A percentile compares a stretch with the other conserved stretches of the same genome.
phyloP scores from a whole-genome alignment of 164 flowering plant species.

The Protea cynaroides region DNA sequence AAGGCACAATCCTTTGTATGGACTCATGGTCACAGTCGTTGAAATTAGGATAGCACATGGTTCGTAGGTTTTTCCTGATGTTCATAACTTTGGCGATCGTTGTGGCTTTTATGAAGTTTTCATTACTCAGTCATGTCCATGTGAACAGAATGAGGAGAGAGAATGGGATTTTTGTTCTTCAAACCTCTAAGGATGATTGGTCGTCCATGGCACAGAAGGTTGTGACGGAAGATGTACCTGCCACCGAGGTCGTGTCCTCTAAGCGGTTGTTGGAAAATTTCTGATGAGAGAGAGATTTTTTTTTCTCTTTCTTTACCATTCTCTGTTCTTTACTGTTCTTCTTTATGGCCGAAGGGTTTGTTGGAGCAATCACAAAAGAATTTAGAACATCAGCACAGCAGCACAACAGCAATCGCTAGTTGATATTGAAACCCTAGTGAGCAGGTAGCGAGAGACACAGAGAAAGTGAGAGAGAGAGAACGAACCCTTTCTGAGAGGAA shows the following conservation, averaged over 20 bases:
- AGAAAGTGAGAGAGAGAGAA: no score
- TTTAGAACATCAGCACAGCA: no score
- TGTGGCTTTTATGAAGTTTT: conserved; percentile 31
- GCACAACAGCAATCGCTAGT: no score
- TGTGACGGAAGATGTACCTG: conserved; percentile 22
- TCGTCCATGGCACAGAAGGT: conserved; percentile 27
- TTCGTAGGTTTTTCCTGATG: conserved; percentile 23
- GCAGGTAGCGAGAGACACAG: no score
- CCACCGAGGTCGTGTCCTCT: conserved; percentile 9
- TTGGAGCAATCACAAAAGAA: no score
- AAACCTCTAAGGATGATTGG: conserved; percentile 31
- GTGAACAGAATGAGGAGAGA: conserved; percentile 10
- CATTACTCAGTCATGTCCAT: conserved; percentile 23
- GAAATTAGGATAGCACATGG: conserved; percentile 33
- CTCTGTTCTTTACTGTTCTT: no score
- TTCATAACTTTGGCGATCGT: conserved; percentile 28
- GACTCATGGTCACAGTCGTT: conserved; percentile 1
- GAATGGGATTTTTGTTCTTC: conserved; percentile 26
- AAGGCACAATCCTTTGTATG: not conserved
- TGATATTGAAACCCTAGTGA: no score
- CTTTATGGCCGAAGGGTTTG: no score
- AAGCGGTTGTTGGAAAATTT: conserved; percentile 20
- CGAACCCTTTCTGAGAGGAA: no score
- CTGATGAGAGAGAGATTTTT: conserved; percentile 28
- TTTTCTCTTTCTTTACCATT: not conserved